Conservation (phyloP, 2,329 filamentous ascomycete genomes). For the Pseudocercospora pini-densiflorae region DNA sequence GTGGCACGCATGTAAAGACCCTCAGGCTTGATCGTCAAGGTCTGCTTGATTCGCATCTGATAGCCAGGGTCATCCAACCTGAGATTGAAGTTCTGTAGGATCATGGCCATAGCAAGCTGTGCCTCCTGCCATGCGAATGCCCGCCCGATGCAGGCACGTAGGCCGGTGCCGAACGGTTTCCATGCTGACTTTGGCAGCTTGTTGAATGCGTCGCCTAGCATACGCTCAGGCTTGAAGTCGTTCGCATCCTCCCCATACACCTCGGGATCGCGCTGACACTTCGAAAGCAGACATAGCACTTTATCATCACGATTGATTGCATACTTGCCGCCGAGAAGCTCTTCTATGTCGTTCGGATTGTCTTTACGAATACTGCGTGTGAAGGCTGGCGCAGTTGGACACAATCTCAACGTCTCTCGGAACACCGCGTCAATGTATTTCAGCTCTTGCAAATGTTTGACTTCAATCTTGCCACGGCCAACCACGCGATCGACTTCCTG, state of each 20-base stretch:
- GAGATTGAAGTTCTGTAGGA: constrained; percentile 75
- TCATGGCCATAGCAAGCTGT: constrained; percentile 62
- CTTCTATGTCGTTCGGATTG: constrained; percentile 11
- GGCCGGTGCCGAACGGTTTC: constrained; percentile 71
- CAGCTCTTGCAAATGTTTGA: constrained; percentile 67
- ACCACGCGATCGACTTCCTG: constrained; percentile 70
- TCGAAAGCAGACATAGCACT: constrained; percentile 56
- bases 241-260: constrained; percentile 68
- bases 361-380: constrained; percentile 54
- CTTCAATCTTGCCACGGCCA: constrained; percentile 60
- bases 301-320: constrained; percentile 58
- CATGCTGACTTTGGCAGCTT: constrained; percentile 38
- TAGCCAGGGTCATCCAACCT: constrained; percentile 65
- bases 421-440: constrained; percentile 68
- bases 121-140: constrained; percentile 75
- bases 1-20: constrained; percentile 65
- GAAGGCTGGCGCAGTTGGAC: constrained; percentile 57
- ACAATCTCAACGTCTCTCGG: constrained; percentile 65
- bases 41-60: constrained; percentile 58
- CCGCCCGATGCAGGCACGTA: constrained; percentile 71
- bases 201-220: constrained; percentile 71
- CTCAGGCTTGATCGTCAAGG: constrained; percentile 66
- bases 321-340: constrained; percentile 65
- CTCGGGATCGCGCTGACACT: constrained; percentile 64
- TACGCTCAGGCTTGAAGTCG: constrained; percentile 71